Evolutionary conservation across 208 protist species (phyloP), one percentile per base, ranked within the genome.

Genomic region (Leishmania major): DNA sequence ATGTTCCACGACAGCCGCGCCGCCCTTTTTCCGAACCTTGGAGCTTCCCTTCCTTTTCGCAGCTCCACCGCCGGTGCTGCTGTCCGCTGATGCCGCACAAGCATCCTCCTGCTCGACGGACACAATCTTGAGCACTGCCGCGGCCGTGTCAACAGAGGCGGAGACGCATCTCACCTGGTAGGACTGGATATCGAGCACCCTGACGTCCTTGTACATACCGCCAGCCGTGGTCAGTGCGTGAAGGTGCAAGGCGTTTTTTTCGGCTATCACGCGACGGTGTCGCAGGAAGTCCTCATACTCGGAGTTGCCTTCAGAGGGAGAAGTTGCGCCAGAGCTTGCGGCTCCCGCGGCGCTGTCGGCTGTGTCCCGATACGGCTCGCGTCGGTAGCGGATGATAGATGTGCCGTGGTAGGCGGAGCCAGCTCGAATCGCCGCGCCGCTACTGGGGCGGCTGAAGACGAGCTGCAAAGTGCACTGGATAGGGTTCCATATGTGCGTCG

Each of bases 381-480:
- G 62, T 7, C 75, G 84, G 81, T 95, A 95, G 22, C 88, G 90
- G 67, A 95, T 90, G 43, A 78, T 59, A 40, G 90, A 92, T 17
- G 84, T 91, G 31, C 92, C 92, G 7, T 75, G 81, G 75, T 95
- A 95, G 31, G 62, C 37, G 43, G 60, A 84, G n/a, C 90, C 90
- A 13, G 86, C 51, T 3, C 6, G 43, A n/a, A 93, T 49, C 3
- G 81, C 55, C 5, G 62, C 60, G 73, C 35, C 67, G 7, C 75
- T 78, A 62, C 69, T 69, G 25, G 76, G 62, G 11, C 80, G 64
- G 71, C 47, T 77, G 40, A 95, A 92, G 73, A 88, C 79, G 31
- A 95, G 86, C 80, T 95, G 89, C 62, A 95, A 62, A 1, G 81
- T 75, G 82, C 92, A 95, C 40, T 74, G 69, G 3, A 82, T 88